These are phyloP conservation scores for Mycena floridula DNA, from an alignment of 768 basidiomycete genomes.

Conservation along the genomic window DNA sequence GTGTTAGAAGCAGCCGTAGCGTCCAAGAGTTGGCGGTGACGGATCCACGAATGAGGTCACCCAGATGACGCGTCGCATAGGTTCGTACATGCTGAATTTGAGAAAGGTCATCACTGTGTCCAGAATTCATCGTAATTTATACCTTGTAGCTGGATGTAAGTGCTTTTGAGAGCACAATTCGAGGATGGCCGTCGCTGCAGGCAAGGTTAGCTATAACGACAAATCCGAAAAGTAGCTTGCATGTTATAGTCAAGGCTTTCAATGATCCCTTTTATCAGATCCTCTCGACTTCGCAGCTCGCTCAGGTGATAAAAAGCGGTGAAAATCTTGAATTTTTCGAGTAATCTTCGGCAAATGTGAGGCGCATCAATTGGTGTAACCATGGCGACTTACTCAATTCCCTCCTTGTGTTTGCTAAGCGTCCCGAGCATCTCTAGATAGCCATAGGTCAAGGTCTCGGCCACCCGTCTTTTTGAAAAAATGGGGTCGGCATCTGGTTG, in stretches of 20 bases:
- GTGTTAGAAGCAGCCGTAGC: constrained; percentile 85
- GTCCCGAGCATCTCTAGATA: constrained; percentile 96
- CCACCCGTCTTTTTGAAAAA: constrained; percentile 78
- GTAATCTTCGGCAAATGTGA: constrained; percentile 44
- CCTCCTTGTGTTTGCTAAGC: constrained; percentile 82
- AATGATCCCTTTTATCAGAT: constrained; percentile 86
- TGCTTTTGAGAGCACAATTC: constrained; percentile 90
- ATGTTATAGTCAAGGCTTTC: constrained; percentile 88
- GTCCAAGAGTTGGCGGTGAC: constrained; percentile 78
- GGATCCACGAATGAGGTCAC: constrained; percentile 66
- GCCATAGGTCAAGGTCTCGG: constrained; percentile 80
- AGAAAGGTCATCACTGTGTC: constrained; percentile 3
- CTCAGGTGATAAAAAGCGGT: constrained; percentile 94
- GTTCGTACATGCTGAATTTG: constrained; percentile 69
- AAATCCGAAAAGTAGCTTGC: constrained; percentile 38
- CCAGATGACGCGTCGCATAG: constrained; percentile 85
- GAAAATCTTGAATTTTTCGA: constrained; percentile 91
- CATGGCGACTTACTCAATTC: constrained; percentile 67
- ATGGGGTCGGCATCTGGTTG: constrained; percentile 70
- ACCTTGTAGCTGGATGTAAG: constrained; percentile 91
- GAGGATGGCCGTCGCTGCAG: constrained; percentile 84
- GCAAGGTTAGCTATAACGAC: constrained; percentile 7
- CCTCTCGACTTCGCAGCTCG: constrained; percentile 86
- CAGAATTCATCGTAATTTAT: constrained; percentile 5
- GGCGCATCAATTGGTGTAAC: background rate